Evolutionary conservation across 352 stramenopile species (phyloP), one percentile per base, ranked within the genome.

Genomic region (Globisporangium perplexum): DNA sequence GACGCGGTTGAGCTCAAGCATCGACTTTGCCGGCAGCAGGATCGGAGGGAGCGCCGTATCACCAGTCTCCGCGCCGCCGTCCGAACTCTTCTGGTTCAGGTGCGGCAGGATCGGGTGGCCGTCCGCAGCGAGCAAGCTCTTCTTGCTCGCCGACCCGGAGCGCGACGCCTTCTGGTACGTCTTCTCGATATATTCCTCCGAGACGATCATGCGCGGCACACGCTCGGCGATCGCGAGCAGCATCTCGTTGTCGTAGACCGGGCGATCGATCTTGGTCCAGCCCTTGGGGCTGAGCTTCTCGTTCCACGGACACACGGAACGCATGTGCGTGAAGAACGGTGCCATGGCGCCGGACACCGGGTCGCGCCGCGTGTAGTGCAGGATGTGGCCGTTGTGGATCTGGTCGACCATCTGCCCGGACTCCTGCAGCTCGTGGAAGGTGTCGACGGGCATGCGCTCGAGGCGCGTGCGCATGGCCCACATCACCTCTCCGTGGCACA

Each of bases 241-340:
- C 76, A 90, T 78, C 62, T 93, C 79, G 60, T 93, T 95, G 58
- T 95, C 84, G 53, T 95, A 95, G 47, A 93, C 83, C 0, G 83
- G 83, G n/a, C 85, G 74, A 45, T 88, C 71, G 36, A 95, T 95
- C 69, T 93, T 92, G 59, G 81, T 92, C 83, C 82, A 95, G 50
- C 82, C 83, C 55, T 93, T 93, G 2, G 82, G 83, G 57, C 82
- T 94, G 26, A 93, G 72, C 58, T 92, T 93, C 57, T 92, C 80
- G 55, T 95, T 93, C 85, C 85, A 95, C 18, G 85, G 85, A 66
- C 85, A 95, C 46, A 95, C 84, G 0, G 83, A 93, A n/a, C 85
- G 85, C 64, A 95, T 80, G 56, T 93, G 82, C 41, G 83, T 91
- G 47, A 95, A 95, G 53, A 74, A 93, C n/a, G 84, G 78, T n/a